Conservation (phyloP, 2,329 filamentous ascomycete species). For the Cryphonectria japonica region DNA sequence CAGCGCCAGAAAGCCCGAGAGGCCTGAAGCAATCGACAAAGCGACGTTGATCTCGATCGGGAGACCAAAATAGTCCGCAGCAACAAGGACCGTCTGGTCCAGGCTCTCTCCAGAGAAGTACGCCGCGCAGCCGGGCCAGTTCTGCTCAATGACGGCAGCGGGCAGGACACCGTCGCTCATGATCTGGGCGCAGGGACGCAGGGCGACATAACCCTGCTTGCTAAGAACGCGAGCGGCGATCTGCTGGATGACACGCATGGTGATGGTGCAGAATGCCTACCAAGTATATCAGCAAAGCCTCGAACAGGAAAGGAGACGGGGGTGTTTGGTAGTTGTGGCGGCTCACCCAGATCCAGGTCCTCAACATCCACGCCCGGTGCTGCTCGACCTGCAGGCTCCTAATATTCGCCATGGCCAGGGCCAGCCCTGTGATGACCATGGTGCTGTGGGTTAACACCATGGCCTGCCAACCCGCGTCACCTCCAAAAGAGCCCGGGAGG, state of each 20-base stretch:
- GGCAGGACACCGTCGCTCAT: conserved; percentile 42
- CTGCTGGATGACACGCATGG: conserved; percentile 52
- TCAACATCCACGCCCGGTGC: conserved; percentile 67
- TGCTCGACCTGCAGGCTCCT: conserved; percentile 65
- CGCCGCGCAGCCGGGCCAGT: conserved; percentile 50
- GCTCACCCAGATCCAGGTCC: conserved; percentile 53
- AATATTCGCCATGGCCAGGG: conserved; percentile 59
- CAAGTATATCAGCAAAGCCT: not conserved
- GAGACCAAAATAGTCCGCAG: conserved; percentile 39
- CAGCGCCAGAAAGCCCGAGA: conserved; percentile 57
- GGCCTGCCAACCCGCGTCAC: conserved; percentile 53
- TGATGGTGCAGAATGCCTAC: conserved; percentile 56
- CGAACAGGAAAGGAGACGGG: not conserved
- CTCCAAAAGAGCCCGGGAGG: conserved; percentile 55
- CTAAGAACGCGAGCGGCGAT: conserved; percentile 46
- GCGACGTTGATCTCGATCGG: conserved; percentile 44
- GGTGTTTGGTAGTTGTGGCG: not conserved
- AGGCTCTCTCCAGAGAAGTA: conserved; percentile 41
- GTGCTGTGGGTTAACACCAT: conserved; percentile 49
- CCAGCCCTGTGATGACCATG: conserved; percentile 47
- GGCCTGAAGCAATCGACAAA: conserved; percentile 54
- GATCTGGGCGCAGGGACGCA: conserved; percentile 53
- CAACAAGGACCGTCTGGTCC: conserved; percentile 37
- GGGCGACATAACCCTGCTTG: conserved; percentile 34
- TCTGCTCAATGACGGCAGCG: conserved; percentile 35